phyloP scores from a whole-genome alignment of 202 grass and related monocot species.

The Tripidium arundinaceum region DNA sequence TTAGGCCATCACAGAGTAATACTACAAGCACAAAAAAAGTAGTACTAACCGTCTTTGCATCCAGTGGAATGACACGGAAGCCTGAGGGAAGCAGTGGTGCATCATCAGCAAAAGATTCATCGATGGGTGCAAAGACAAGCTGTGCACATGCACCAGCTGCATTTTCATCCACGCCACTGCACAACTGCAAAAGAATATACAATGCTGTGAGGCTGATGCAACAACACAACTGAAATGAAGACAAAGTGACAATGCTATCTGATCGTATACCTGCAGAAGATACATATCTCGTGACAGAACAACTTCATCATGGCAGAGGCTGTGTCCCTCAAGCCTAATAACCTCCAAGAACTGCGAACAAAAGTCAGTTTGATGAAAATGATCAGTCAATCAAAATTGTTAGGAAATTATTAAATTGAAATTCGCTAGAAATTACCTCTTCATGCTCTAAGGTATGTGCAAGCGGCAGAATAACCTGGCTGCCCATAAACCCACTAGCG shows the following conservation, averaged over 20 bases:
- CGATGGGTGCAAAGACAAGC: conserved; percentile 96
- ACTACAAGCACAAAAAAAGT: background rate
- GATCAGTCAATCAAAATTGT: background rate
- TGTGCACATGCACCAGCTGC: conserved; percentile 75
- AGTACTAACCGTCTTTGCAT: conserved; percentile 64
- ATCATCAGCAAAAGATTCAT: conserved; percentile 94
- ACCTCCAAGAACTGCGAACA: conserved; percentile 80
- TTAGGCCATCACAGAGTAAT: too few species aligned
- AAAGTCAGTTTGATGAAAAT: conserved; percentile 10
- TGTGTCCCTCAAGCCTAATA: conserved; percentile 86
- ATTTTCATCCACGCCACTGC: conserved; percentile 85
- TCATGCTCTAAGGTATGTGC: conserved; percentile 79
- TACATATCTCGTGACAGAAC: conserved; percentile 87
- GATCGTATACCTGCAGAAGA: conserved; percentile 65
- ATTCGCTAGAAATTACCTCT: conserved; percentile 56
- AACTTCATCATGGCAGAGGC: conserved; percentile 77
- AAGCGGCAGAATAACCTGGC: conserved; percentile 76
- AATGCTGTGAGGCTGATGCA: background rate
- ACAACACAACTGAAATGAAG: background rate
- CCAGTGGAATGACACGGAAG: conserved; percentile 89
- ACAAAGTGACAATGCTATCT: background rate
- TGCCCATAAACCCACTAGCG: conserved; percentile 72
- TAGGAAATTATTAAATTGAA: background rate
- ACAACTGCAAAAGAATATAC: conserved; percentile 56
- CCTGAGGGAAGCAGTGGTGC: conserved; percentile 80